Conservation (phyloP, 768 basidiomycete species). For the Russula earlei region DNA sequence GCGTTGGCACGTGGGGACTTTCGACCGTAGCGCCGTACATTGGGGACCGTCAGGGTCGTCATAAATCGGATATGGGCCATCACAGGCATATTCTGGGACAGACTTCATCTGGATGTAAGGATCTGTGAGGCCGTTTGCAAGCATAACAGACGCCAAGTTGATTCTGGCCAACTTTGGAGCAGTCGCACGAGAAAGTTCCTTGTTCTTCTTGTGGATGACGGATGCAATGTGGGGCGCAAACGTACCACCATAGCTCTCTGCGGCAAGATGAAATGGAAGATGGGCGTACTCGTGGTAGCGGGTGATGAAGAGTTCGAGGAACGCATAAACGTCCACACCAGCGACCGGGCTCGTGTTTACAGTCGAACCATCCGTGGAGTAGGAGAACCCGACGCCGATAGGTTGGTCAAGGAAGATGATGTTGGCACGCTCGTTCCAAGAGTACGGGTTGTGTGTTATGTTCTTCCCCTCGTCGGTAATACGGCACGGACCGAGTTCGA, state of each 20-base stretch:
- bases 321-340: slow-evolving; percentile 83
- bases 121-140: slow-evolving; percentile 85
- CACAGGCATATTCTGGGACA: slow-evolving; percentile 75
- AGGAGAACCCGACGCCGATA: slow-evolving; percentile 85
- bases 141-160: slow-evolving; percentile 74
- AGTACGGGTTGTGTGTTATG: slow-evolving; percentile 64
- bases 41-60: slow-evolving; percentile 43
- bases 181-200: slow-evolving; percentile 38
- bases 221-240: slow-evolving; percentile 84
- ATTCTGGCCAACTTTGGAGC: slow-evolving; percentile 50
- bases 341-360: slow-evolving; percentile 79
- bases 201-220: slow-evolving; percentile 72
- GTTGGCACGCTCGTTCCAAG: slow-evolving; percentile 80
- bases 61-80: slow-evolving; percentile 75
- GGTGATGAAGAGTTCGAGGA: slow-evolving; percentile 71
- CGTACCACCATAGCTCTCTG: slow-evolving; percentile 63
- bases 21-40: slow-evolving; percentile 36
- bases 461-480: slow-evolving; percentile 35
- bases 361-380: slow-evolving; percentile 60
- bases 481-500: slow-evolving; percentile 20
- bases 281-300: slow-evolving; percentile 65
- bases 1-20: slow-evolving; percentile 45
- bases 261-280: slow-evolving; percentile 68
- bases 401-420: slow-evolving; percentile 75
- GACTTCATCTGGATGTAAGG: slow-evolving; percentile 72